phyloP scores from a whole-genome alignment of 192 early-diverging fungal genomes.

The Haplosporangium gracile region DNA sequence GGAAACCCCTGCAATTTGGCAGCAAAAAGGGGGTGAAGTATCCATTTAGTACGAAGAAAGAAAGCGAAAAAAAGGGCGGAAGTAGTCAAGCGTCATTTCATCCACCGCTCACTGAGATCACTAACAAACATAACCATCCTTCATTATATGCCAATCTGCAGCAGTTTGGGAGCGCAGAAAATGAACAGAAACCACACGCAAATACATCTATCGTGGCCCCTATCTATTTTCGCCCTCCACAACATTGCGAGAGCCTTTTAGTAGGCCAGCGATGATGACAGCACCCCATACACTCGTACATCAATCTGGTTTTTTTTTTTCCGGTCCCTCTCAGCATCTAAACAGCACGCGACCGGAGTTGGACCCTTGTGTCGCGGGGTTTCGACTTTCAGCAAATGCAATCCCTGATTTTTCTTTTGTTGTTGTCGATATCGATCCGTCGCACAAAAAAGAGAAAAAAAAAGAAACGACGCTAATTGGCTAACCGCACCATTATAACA shows the following conservation, averaged over 20 bases:
- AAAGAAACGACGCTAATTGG: background rate
- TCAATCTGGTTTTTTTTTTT: background rate
- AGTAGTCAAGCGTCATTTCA: background rate
- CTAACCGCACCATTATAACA: background rate
- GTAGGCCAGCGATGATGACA: background rate
- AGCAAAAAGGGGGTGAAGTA: background rate
- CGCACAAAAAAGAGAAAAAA: background rate
- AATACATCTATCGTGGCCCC: background rate
- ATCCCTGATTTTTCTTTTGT: background rate
- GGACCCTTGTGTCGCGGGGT: slow-evolving; percentile 4
- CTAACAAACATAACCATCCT: background rate
- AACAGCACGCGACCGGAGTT: slow-evolving; percentile 5
- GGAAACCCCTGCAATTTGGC: background rate
- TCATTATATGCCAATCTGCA: background rate
- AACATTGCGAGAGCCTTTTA: background rate
- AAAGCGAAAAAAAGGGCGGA: background rate
- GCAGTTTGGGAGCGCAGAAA: background rate
- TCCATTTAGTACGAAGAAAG: background rate
- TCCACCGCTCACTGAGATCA: background rate
- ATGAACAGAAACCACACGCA: background rate
- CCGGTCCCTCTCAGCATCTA: no score
- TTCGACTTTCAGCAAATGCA: background rate
- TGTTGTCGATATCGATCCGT: background rate
- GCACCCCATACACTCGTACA: background rate
- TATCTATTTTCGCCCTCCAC: slow-evolving; percentile 1